Evolutionary conservation across 345 rosid species (phyloP).

Genomic region (Trapa bicornis): DNA sequence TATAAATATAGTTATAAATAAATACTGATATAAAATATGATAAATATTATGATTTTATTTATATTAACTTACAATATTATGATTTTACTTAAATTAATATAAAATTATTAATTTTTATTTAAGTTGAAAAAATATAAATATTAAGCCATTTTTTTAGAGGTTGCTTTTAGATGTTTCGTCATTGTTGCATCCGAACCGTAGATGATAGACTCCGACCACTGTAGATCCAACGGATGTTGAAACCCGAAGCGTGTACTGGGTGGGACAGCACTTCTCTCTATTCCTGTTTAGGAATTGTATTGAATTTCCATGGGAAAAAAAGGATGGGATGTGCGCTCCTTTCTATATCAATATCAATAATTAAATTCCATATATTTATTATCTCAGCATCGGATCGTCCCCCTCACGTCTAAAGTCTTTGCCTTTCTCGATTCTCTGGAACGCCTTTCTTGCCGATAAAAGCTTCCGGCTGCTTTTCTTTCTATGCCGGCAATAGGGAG

Average conservation of each 20-base stretch:
- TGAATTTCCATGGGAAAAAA: not conserved
- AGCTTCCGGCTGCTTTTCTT: constrained; percentile 3
- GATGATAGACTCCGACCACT: constrained; percentile 14
- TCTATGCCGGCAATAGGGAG: not conserved
- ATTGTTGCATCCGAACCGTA: constrained; percentile 15
- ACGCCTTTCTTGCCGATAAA: constrained; percentile 7
- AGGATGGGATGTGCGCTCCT: not conserved
- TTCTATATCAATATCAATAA: not conserved
- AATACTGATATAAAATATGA: too few relatives aligned
- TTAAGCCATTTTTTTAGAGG: not conserved
- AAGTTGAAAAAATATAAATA: not conserved
- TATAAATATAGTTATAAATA: too few relatives aligned
- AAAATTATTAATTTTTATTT: too few relatives aligned
- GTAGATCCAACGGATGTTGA: constrained; percentile 3
- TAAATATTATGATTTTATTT: too few relatives aligned
- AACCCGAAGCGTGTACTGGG: not conserved
- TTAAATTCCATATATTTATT: not conserved
- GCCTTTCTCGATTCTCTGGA: not conserved
- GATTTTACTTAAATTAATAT: too few relatives aligned
- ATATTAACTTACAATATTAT: too few relatives aligned
- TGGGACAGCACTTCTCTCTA: constrained; percentile 15
- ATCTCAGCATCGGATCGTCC: constrained; percentile 13
- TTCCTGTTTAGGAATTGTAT: not conserved
- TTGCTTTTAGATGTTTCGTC: not conserved
- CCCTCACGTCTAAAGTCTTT: constrained; percentile 9